Base-by-base conservation (phyloP, 352 stramenopile species). In the Pythium aquatile region DNA sequence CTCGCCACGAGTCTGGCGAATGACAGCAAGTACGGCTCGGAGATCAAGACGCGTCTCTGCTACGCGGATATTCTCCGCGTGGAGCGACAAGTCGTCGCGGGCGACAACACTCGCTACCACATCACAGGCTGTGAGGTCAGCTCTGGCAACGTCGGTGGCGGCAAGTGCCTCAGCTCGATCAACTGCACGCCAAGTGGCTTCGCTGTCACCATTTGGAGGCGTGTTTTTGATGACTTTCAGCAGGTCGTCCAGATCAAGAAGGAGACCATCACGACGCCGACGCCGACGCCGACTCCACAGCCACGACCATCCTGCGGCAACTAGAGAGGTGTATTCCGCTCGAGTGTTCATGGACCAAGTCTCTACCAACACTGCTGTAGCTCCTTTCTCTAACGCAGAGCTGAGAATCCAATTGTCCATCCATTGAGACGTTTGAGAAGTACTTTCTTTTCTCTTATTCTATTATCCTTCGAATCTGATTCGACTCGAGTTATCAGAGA, bases 381-480 rank as follows among this genome's bases (percentile, higher is more conserved):
- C 20, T 24, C 20, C 20, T 24, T 24, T 24, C 20, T 24, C 20
- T 24, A 24, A 24, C 20, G 20, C 20, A 24, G 20, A 24, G 20
- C 20, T 24, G 20, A 24, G 20, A 24, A 24, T 24, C 20, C 20
- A 24, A 24, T 24, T 24, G 20, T 24, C 20, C 20, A 24, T 24
- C 20, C 20, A 24, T 24, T 24, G 20, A 24, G 20, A 24, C 20
- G 20, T 24, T 24, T 24, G 20, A 24, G 20, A 24, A 24, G 20
- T 24, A 24, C 20, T 24, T 24, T 24, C 20, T 24, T 24, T 24
- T 24, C 20, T 24, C 20, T 24, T 24, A 24, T 24, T 24, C 20
- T 24, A 24, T 24, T 24, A 24, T 24, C 20, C 14, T 55, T 13
- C 11, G 30, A 20, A 59, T 59, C 53, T 59, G 53, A 59, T 47